Evolutionary conservation across 2,329 filamentous ascomycete species (phyloP).

Genomic region (Penicillium nordicum): DNA sequence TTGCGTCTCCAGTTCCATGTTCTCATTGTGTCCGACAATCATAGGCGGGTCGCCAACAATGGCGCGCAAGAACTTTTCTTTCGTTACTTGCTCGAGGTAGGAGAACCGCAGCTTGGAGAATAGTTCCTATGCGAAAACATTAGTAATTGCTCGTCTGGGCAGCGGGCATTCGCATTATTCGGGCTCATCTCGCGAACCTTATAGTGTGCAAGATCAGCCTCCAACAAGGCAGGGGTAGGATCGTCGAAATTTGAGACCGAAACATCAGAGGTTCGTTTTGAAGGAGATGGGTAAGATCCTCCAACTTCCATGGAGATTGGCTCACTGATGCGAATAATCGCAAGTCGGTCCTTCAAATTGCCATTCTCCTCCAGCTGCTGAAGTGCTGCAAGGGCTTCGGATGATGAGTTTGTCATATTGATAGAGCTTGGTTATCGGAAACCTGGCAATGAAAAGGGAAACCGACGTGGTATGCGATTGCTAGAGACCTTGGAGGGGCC

Average conservation of each 20-base stretch:
- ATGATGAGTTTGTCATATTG: conserved; percentile 20
- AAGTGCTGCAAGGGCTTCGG: conserved; percentile 43
- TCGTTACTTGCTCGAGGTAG: conserved; percentile 97
- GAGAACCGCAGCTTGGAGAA: conserved; percentile 96
- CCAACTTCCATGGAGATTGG: conserved; percentile 57
- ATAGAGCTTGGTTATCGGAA: neutral
- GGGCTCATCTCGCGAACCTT: conserved; percentile 49
- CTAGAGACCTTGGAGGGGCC: neutral
- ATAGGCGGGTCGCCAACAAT: conserved; percentile 88
- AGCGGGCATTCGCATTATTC: neutral
- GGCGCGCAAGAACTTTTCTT: conserved; percentile 92
- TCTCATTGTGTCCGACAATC: conserved; percentile 78
- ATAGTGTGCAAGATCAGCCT: conserved; percentile 84
- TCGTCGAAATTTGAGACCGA: conserved; percentile 67
- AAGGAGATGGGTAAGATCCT: conserved; percentile 29
- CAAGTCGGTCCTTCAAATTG: conserved; percentile 52
- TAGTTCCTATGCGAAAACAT: conserved; percentile 58
- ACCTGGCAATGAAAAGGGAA: neutral
- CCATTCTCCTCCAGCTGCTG: conserved; percentile 47
- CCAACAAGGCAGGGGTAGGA: conserved; percentile 70
- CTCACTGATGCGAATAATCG: conserved; percentile 73
- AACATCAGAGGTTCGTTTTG: conserved; percentile 66
- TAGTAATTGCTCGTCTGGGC: neutral
- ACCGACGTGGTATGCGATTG: neutral
- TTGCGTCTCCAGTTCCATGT: conserved; percentile 70